A percentile compares a stretch with the other conserved stretches of the same genome.
These are phyloP conservation scores for Rhodotorula sphaerocarpa DNA, from an alignment of 768 basidiomycete genomes.

Conservation along the genomic window DNA sequence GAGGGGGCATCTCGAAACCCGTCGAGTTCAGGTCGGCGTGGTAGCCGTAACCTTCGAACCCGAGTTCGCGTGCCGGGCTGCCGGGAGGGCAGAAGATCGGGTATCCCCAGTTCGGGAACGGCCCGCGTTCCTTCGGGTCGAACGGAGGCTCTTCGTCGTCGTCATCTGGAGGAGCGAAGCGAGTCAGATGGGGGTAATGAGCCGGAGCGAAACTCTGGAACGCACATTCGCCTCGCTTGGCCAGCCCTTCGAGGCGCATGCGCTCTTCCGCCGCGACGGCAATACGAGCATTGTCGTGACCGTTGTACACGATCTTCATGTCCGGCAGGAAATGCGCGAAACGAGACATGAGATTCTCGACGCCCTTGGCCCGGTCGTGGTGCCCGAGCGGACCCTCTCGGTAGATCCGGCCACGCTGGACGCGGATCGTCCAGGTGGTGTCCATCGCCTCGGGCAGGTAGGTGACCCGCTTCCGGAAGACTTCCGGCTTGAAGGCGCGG, in stretches of 20 bases:
- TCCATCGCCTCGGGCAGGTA: conserved; percentile 23
- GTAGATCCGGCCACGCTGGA: conserved; percentile 25
- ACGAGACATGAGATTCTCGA: conserved; percentile 30
- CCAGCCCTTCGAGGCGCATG: conserved; percentile 31
- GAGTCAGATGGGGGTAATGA: not conserved
- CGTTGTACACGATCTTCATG: conserved; percentile 39
- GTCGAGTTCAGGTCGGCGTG: conserved; percentile 21
- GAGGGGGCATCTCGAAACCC: conserved; percentile 31
- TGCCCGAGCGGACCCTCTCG: conserved; percentile 36
- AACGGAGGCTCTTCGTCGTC: conserved; percentile 30
- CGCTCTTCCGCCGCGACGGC: conserved; percentile 36
- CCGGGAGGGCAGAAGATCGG: conserved; percentile 36
- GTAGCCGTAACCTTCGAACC: conserved; percentile 37
- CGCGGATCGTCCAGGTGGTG: conserved; percentile 34
- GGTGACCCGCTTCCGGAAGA: conserved; percentile 34
- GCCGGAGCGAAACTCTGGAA: not conserved
- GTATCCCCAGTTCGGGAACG: conserved; percentile 37
- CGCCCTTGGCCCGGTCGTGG: conserved; percentile 38
- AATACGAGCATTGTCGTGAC: conserved; percentile 36
- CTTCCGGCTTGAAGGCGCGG: conserved; percentile 37
- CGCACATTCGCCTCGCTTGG: conserved; percentile 34
- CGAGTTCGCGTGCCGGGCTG: conserved; percentile 30
- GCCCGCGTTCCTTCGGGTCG: conserved; percentile 23
- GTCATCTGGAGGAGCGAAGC: not conserved
- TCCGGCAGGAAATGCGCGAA: conserved; percentile 37